A percentile compares a stretch with the other conserved stretches of the same genome.
Conservation (phyloP, 345 rosid species). For the Bruguiera parviflora region DNA sequence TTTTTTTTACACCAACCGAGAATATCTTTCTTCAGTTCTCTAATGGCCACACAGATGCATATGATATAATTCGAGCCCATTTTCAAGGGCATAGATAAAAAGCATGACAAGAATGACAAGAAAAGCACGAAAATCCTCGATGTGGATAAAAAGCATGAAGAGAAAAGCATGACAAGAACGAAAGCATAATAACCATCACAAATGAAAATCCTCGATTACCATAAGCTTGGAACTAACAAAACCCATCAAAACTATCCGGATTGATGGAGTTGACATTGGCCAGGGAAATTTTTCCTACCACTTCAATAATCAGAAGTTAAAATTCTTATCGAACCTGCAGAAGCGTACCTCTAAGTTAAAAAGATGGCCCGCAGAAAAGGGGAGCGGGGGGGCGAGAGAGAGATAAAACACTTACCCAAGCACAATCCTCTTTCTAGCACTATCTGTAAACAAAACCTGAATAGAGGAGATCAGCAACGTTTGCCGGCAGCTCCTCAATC, state of each 20-base stretch:
- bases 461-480: background rate
- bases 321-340: background rate
- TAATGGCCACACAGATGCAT: too few species aligned
- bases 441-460: background rate
- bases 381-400: background rate
- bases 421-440: background rate
- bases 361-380: too few species aligned
- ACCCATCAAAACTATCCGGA: background rate
- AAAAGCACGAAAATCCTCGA: too few species aligned
- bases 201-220: slow-evolving; percentile 1
- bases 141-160: too few species aligned
- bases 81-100: too few species aligned
- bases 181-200: background rate
- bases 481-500: background rate
- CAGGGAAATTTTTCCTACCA: too few species aligned
- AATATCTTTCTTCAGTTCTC: too few species aligned
- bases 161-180: background rate
- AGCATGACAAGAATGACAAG: too few species aligned
- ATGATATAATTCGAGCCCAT: too few species aligned
- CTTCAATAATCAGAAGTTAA: background rate
- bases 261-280: background rate
- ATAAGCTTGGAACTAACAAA: background rate
- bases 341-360: background rate
- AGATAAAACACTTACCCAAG: slow-evolving; percentile 14
- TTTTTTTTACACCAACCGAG: too few species aligned